Evolutionary conservation across 2,329 filamentous ascomycete genomes (phyloP).

Genomic region (Neofusicoccum umdonicola): DNA sequence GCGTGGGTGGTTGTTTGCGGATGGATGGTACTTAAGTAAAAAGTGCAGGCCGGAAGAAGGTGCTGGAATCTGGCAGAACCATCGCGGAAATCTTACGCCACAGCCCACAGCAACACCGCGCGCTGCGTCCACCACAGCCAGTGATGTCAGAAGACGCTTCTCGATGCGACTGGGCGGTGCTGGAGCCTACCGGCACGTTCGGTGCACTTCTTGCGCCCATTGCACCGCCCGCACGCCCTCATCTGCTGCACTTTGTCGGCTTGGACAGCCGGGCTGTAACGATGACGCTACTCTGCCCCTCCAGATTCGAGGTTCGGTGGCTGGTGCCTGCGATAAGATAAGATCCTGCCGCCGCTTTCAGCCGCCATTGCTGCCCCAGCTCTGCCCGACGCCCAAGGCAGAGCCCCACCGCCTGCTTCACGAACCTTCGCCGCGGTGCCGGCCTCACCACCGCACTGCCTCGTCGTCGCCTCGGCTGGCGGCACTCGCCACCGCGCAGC

Average conservation of each 20-base stretch:
- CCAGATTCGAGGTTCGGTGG: not conserved
- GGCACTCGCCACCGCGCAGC: too few species aligned
- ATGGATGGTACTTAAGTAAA: slow-evolving; percentile 18
- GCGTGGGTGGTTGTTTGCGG: slow-evolving; percentile 6
- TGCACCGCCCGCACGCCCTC: not conserved
- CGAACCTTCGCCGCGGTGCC: not conserved
- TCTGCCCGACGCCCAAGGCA: not conserved
- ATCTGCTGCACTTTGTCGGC: not conserved
- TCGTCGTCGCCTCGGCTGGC: too few species aligned
- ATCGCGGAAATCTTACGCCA: slow-evolving; percentile 7
- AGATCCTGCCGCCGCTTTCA: not conserved
- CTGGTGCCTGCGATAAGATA: slow-evolving; percentile 10
- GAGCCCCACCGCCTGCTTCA: slow-evolving; percentile 12
- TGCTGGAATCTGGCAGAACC: slow-evolving; percentile 17
- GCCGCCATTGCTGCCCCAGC: not conserved
- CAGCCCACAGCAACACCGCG: slow-evolving; percentile 7
- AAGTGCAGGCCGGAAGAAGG: slow-evolving; percentile 13
- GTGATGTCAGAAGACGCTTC: slow-evolving; percentile 8
- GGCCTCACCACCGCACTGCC: too few species aligned
- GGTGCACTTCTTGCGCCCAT: not conserved
- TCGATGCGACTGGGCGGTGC: not conserved
- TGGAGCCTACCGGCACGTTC: not conserved
- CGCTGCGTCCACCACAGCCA: not conserved
- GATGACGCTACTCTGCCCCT: slow-evolving; percentile 14
- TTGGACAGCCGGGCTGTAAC: not conserved